Base-by-base conservation (phyloP, 805 yeast genomes). In the Komagataella populi region DNA sequence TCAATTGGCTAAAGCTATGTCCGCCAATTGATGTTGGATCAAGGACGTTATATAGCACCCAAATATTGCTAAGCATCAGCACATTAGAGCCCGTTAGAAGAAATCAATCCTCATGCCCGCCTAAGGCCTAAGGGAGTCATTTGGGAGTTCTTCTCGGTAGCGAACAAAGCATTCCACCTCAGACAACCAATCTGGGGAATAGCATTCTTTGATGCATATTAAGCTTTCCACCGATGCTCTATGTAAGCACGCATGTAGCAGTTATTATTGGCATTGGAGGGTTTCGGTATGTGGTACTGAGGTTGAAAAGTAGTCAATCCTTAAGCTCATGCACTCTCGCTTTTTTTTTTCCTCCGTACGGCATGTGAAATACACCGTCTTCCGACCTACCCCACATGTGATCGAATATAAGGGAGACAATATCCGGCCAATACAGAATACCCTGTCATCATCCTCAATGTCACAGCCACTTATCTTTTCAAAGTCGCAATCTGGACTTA, bases 11-110 rank as follows among this genome's bases (percentile, higher is more conserved):
- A 72, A 63, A 69, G 55, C 53, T 63, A 48, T 70, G 72, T 68
- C 80, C 81, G 52, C 66, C 66, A 60, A 59, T 69, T 60, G 65
- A 71, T 68, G 77, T 73, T 78, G 82, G 82, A 76, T 68, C 56
- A 61, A 59, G 56, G 63, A 67, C 48, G 60, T 66, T 39, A 50
- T 58, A 63, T 64, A 76, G 73, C 49, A 60, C 64, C 62, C 55
- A 58, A 56, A 62, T 68, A 62, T 71, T 73, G 67, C 67, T 63
- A 65, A 51, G 48, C 67, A 68, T 58, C 70, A 68, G 72, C 70
- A 48, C 73, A 73, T 56, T 70, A 75, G 61, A 60, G 74, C 65
- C 76, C 77, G 69, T 71, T 72, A 50, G 86, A 74, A 51, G 80
- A 77, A 68, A 14, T 14, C 14, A 14, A 10, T 30, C 82, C 84